These are phyloP conservation scores for Protomyces arabidopsidicola DNA, from an alignment of 1,139 yeast genomes.

Conservation along the genomic window DNA sequence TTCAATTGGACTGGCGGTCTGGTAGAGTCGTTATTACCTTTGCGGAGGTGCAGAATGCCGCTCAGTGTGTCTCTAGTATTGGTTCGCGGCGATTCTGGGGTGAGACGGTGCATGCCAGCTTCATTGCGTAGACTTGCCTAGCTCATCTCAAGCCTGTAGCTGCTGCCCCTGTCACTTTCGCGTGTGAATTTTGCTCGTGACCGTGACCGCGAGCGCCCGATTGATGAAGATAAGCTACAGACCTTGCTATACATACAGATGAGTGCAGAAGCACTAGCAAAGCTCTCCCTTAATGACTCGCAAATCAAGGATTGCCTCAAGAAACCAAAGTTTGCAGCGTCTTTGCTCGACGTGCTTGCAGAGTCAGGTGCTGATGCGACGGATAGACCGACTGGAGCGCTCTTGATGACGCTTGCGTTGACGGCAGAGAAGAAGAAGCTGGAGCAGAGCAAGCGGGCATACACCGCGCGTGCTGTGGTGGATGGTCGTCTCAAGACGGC, in stretches of 20 bases:
- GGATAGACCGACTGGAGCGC: constrained; percentile 53
- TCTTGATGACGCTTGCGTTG: constrained; percentile 73
- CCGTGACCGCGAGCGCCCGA: too few species aligned
- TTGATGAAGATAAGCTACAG: too few species aligned
- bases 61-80: not conserved
- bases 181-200: too few species aligned
- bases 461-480: constrained; percentile 33
- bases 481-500: constrained; percentile 2
- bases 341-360: constrained; percentile 57
- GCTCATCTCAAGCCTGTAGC: too few species aligned
- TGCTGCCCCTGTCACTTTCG: too few species aligned
- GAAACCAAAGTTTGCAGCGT: constrained; percentile 74
- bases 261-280: constrained; percentile 28
- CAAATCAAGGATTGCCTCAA: constrained; percentile 70
- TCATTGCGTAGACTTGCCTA: not conserved
- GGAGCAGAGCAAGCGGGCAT: constrained; percentile 78
- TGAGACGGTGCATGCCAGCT: not conserved
- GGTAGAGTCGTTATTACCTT: constrained; percentile 9
- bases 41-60: not conserved
- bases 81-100: not conserved
- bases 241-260: not conserved
- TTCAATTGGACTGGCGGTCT: not conserved
- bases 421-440: constrained; percentile 64
- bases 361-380: constrained; percentile 41
- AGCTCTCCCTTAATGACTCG: constrained; percentile 47